Evolutionary conservation across 2,329 filamentous ascomycete species (phyloP).

Genomic region (Cyclaneusma minus): DNA sequence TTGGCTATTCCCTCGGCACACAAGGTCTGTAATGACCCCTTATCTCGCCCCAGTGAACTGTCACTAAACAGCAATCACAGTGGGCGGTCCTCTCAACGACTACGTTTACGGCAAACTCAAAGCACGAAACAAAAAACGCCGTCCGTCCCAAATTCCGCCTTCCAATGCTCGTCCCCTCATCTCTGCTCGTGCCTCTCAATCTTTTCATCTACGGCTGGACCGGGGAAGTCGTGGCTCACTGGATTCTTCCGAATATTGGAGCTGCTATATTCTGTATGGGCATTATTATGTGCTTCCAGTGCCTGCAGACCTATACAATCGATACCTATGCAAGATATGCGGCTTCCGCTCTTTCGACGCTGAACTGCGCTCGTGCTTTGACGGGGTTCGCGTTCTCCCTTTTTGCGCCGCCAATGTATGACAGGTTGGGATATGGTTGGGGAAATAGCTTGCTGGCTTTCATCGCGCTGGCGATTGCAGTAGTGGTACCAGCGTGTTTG

Average conservation of each 20-base stretch:
- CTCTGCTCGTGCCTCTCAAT: slow-evolving; percentile 34
- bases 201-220: slow-evolving; percentile 45
- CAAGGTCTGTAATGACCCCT: slow-evolving; percentile 8
- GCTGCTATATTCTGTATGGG: slow-evolving; percentile 34
- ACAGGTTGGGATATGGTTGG: slow-evolving; percentile 32
- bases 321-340: slow-evolving; percentile 25
- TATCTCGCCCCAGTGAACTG: slow-evolving; percentile 5
- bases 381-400: slow-evolving; percentile 51
- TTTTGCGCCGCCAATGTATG: slow-evolving; percentile 32
- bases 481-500: too few relatives aligned
- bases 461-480: slow-evolving; percentile 32
- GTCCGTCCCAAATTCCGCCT: slow-evolving; percentile 32
- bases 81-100: too few relatives aligned
- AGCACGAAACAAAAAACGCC: slow-evolving; percentile 10
- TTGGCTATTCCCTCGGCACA: slow-evolving; percentile 24
- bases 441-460: slow-evolving; percentile 31
- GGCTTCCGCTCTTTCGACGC: slow-evolving; percentile 40
- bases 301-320: slow-evolving; percentile 32
- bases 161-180: slow-evolving; percentile 37
- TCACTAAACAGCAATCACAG: slow-evolving; percentile 1
- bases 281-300: slow-evolving; percentile 22
- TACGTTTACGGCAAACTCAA: slow-evolving; percentile 18
- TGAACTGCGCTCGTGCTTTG: slow-evolving; percentile 41
- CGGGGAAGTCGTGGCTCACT: slow-evolving; percentile 32
- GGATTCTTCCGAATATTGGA: slow-evolving; percentile 45